Conservation (phyloP, 2,329 filamentous ascomycete species). For the Epichloe typhina region DNA sequence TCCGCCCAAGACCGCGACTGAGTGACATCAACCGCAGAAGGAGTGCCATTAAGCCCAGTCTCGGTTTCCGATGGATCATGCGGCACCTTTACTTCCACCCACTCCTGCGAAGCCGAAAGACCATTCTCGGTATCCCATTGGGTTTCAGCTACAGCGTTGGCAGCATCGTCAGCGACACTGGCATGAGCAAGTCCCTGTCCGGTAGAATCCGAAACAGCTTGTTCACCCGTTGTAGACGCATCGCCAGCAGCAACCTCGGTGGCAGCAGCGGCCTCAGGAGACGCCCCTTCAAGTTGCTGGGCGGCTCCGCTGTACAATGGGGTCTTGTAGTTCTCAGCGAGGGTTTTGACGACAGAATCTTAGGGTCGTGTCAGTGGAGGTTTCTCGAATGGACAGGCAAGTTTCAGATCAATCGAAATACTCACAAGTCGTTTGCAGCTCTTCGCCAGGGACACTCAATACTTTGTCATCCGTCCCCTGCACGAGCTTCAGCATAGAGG, state of each 20-base stretch:
- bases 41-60: constrained; percentile 46
- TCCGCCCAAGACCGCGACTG: constrained; percentile 69
- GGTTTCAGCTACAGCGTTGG: constrained; percentile 49
- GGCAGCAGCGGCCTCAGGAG: constrained; percentile 36
- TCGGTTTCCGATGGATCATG: constrained; percentile 65
- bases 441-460: constrained; percentile 48
- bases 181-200: constrained; percentile 34
- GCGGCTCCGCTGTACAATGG: constrained; percentile 20
- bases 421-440: constrained; percentile 61
- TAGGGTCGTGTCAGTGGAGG: constrained; percentile 9
- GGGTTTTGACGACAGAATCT: constrained; percentile 29
- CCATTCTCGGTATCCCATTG: constrained; percentile 48
- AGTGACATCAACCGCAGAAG: constrained; percentile 31
- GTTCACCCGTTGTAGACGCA: constrained; percentile 28
- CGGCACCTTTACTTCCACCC: constrained; percentile 57
- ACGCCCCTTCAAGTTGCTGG: constrained; percentile 16
- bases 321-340: constrained; percentile 39
- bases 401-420: constrained; percentile 8
- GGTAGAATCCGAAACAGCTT: constrained; percentile 22
- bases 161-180: constrained; percentile 36
- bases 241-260: constrained; percentile 49
- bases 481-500: constrained; percentile 64
- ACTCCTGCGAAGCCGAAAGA: constrained; percentile 46
- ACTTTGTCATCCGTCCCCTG: constrained; percentile 57
- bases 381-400: background rate